Evolutionary conservation across 2,329 filamentous ascomycete genomes (phyloP), one percentile per base, ranked within the genome.

Genomic region (Teratosphaeria nubilosa): DNA sequence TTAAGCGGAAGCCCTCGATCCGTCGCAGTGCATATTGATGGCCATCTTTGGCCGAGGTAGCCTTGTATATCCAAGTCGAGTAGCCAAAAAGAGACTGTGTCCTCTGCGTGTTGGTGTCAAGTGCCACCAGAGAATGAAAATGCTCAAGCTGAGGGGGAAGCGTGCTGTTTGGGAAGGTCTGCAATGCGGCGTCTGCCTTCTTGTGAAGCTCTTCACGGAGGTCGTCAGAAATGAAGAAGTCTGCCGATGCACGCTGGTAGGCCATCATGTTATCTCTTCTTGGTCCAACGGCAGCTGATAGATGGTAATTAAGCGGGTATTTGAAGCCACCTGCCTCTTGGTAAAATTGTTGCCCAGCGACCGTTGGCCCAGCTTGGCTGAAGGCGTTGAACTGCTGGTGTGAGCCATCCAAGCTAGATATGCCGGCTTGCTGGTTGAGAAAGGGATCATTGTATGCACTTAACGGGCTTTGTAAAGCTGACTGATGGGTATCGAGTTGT

Each of bases 1-100:
- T 94, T 55, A 97, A 75, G 11, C 90, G 86, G 69, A 91, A 96
- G 54, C 90, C 87, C 79, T 96, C 91, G 24, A 99, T 81, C 61
- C 94, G 82, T 62, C 94, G 83, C 53, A 99, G 77, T 58, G 87
- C 90, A 73, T 95, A 97, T n/a, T 86, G 84, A 63, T 88, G 86
- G 11, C 91, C 94, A 66, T 92, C 92, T 70, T 94, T 94, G 72
- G 83, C 86, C 6, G 90, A 95, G 25, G 87, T 86, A 9, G 91
- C 92, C 76, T 97, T 97, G 77, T 96, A 99, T 0, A 96, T 84
- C 90, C 91, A 97, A 66, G 87, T 96, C 5, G 87, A 84, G 68
- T 90, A 95, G 30, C 91, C 90, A 73, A 96, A 96, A 16, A 88
- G 83, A 13, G 83, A 81, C 3, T 86, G 82, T 64, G 86, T 90